phyloP scores from a whole-genome alignment of 1,284 basidiomycete genomes.

The Dichomitus squalens region DNA sequence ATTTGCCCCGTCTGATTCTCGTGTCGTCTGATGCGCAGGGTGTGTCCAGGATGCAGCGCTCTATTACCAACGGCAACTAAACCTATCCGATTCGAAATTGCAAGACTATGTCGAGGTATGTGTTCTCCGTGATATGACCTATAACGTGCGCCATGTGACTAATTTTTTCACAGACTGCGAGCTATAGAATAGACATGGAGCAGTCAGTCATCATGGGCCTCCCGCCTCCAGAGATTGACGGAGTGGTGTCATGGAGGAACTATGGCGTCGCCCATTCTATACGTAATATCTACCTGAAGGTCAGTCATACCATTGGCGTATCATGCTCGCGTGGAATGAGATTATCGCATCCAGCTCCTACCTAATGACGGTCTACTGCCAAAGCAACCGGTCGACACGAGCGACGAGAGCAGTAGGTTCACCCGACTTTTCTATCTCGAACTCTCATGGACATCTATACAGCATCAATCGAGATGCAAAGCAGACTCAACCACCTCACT shows the following conservation, averaged over 20 bases:
- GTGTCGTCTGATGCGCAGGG: not conserved
- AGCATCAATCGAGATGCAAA: slow-evolving; percentile 19
- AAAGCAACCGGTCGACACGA: slow-evolving; percentile 10
- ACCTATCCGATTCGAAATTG: slow-evolving; percentile 42
- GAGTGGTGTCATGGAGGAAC: slow-evolving; percentile 42
- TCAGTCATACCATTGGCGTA: slow-evolving; percentile 17
- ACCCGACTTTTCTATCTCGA: not conserved
- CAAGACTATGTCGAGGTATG: slow-evolving; percentile 56
- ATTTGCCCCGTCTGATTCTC: not conserved
- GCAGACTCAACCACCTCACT: slow-evolving; percentile 33
- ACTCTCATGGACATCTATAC: not conserved
- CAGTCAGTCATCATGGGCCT: slow-evolving; percentile 50
- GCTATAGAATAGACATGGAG: slow-evolving; percentile 45
- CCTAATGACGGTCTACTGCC: slow-evolving; percentile 22
- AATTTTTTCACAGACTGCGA: slow-evolving; percentile 39
- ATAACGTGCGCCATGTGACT: not conserved
- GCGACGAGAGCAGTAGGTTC: slow-evolving; percentile 9
- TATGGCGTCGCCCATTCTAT: slow-evolving; percentile 48
- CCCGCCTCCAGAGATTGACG: slow-evolving; percentile 43
- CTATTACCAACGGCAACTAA: slow-evolving; percentile 49
- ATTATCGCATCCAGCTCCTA: slow-evolving; percentile 16
- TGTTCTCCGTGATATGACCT: not conserved
- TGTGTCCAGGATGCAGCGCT: slow-evolving; percentile 44
- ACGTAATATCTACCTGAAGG: slow-evolving; percentile 39
- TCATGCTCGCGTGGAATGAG: not conserved